Evolutionary conservation across 2,329 filamentous ascomycete genomes (phyloP), one percentile per base, ranked within the genome.

Genomic region (Ophiocordyceps sinensis): DNA sequence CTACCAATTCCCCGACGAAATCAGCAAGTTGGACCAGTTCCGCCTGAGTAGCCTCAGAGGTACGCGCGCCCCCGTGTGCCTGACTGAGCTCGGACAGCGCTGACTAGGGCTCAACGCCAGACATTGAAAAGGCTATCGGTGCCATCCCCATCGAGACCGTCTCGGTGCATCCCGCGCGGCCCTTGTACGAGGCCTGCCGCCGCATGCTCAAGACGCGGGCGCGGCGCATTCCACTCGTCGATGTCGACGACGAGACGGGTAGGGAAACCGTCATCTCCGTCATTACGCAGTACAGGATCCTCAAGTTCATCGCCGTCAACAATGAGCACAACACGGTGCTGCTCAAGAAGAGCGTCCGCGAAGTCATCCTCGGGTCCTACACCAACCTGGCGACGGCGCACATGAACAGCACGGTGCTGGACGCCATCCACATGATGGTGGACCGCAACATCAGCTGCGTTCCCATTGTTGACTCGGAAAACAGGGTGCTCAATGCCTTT

Each of bases 301-400:
- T 98, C 48, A 98, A 98, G 60, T 98, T 98, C 60, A 93, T 98
- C 46, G 88, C 91, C 11, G 89, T 98, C 62, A 98, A 98, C 62
- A 77, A 75, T 51, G 76, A 80, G 53, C 79, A 81, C 51, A 84
- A 94, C 57, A 95, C 89, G 5, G 82, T 93, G 52, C 75, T 87
- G 56, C 66, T 98, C 45, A 85, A 85, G 57, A 95, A 94, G 64
- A 81, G 86, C 10, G 70, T 98, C 43, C 76, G 77, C 45, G 87
- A 95, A 47, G 75, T 96, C 42, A 77, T 78, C 23, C 70, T 98
- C 9, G 93, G 91, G 40, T 89, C 86, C 2, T 96, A 94, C 59
- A 67, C 71, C 19, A 73, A 85, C 49, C 66, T 98, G 42, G 77
- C 82, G 36, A 94, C 86, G 4, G 85, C 87, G 30, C 75, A 70